phyloP scores from a whole-genome alignment of 2,329 filamentous ascomycete species.

The Aspergillus awamori region DNA sequence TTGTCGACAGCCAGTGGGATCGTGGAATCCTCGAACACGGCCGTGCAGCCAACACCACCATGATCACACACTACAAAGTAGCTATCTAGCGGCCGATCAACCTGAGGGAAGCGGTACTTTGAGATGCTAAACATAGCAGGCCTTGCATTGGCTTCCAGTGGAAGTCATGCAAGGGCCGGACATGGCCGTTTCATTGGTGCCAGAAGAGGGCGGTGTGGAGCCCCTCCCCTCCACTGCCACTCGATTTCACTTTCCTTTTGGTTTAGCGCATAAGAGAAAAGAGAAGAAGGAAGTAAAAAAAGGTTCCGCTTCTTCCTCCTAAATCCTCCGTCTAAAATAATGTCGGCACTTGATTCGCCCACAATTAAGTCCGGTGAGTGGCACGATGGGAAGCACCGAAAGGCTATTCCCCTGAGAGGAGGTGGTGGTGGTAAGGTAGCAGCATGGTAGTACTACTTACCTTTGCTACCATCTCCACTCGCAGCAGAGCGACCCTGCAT shows the following conservation, averaged over 20 bases:
- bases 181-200: constrained; percentile 14
- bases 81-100: constrained; percentile 23
- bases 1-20: background rate
- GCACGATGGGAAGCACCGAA: constrained; percentile 22
- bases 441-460: constrained; percentile 9
- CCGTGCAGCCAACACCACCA: too few species aligned
- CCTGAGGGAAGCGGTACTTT: background rate
- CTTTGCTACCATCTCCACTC: constrained; percentile 9
- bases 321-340: constrained; percentile 16
- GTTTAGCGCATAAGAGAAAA: constrained; percentile 9
- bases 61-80: too few species aligned
- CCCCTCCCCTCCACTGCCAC: constrained; percentile 12
- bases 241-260: background rate
- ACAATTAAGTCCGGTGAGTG: constrained; percentile 18
- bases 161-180: constrained; percentile 15
- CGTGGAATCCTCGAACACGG: too few species aligned
- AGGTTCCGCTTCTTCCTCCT: constrained; percentile 3
- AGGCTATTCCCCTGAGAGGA: constrained; percentile 9
- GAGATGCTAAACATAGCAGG: constrained; percentile 31
- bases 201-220: constrained; percentile 6
- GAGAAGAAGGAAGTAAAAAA: too few species aligned
- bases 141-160: constrained; percentile 24
- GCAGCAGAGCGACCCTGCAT: constrained; percentile 34
- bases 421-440: constrained; percentile 15
- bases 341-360: constrained; percentile 10